These are phyloP conservation scores for Haematococcus lacustris DNA, from an alignment of 139 green algal genomes.

Conservation along the genomic window DNA sequence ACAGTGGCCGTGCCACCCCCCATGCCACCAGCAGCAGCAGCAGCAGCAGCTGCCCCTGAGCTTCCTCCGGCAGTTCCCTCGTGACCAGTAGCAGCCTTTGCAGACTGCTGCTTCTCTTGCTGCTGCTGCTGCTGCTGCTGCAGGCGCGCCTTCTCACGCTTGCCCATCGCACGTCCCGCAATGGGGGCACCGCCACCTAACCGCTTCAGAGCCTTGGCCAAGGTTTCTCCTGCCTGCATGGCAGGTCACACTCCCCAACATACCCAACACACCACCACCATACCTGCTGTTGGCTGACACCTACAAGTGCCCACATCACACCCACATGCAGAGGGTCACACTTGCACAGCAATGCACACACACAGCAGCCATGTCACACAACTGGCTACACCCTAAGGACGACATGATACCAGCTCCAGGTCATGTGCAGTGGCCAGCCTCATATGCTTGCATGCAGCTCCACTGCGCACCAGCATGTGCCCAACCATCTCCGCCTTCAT, in stretches of 20 bases:
- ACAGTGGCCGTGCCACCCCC: neutral
- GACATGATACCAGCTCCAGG: no score
- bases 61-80: neutral
- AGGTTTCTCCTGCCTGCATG: slow-evolving; percentile 53
- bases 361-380: no score
- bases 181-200: slow-evolving; percentile 29
- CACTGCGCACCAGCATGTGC: slow-evolving; percentile 11
- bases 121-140: slow-evolving; percentile 23
- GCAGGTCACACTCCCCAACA: no score
- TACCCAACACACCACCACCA: no score
- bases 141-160: slow-evolving; percentile 31
- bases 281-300: no score
- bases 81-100: slow-evolving; percentile 10
- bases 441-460: no score
- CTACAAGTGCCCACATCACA: no score
- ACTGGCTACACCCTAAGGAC: no score
- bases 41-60: neutral
- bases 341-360: no score
- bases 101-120: slow-evolving; percentile 11
- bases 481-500: slow-evolving; percentile 6
- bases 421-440: no score
- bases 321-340: no score
- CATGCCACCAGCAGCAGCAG: neutral
- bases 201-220: slow-evolving; percentile 52
- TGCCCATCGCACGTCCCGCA: slow-evolving; percentile 27